phyloP scores from a whole-genome alignment of 2,329 filamentous ascomycete species.

The Hirsutella minnesotensis region DNA sequence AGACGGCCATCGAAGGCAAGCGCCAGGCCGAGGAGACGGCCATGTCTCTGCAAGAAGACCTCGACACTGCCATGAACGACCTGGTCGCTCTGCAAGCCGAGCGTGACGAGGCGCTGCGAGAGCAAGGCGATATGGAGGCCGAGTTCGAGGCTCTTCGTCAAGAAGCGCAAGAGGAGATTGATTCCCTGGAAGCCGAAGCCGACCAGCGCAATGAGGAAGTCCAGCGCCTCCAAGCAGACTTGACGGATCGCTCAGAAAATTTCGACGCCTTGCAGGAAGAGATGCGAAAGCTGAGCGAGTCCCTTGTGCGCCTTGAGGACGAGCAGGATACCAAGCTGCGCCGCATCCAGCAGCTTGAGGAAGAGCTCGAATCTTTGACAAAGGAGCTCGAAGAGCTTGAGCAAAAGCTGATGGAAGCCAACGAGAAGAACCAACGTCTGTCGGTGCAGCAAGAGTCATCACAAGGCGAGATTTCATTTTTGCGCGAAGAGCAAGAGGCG shows the following conservation, averaged over 20 bases:
- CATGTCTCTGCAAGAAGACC: slow-evolving; percentile 63
- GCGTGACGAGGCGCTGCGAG: slow-evolving; percentile 71
- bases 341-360: slow-evolving; percentile 71
- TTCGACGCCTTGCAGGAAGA: slow-evolving; percentile 86
- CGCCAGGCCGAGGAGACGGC: slow-evolving; percentile 46
- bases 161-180: slow-evolving; percentile 56
- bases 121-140: slow-evolving; percentile 44
- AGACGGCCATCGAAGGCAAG: slow-evolving; percentile 54
- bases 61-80: slow-evolving; percentile 68
- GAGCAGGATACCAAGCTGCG: slow-evolving; percentile 70
- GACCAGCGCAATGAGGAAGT: slow-evolving; percentile 63
- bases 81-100: slow-evolving; percentile 68
- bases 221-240: slow-evolving; percentile 55
- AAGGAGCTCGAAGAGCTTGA: slow-evolving; percentile 80
- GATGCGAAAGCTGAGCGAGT: slow-evolving; percentile 84
- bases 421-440: slow-evolving; percentile 77
- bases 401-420: slow-evolving; percentile 69
- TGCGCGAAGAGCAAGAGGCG: slow-evolving; percentile 90
- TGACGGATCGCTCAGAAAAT: slow-evolving; percentile 71
- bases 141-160: slow-evolving; percentile 49
- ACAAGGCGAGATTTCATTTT: slow-evolving; percentile 85
- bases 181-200: slow-evolving; percentile 56
- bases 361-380: slow-evolving; percentile 73
- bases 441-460: slow-evolving; percentile 86
- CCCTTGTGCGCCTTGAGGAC: slow-evolving; percentile 77